Conservation (phyloP, 768 basidiomycete genomes). For the Suillus tomentosus region DNA sequence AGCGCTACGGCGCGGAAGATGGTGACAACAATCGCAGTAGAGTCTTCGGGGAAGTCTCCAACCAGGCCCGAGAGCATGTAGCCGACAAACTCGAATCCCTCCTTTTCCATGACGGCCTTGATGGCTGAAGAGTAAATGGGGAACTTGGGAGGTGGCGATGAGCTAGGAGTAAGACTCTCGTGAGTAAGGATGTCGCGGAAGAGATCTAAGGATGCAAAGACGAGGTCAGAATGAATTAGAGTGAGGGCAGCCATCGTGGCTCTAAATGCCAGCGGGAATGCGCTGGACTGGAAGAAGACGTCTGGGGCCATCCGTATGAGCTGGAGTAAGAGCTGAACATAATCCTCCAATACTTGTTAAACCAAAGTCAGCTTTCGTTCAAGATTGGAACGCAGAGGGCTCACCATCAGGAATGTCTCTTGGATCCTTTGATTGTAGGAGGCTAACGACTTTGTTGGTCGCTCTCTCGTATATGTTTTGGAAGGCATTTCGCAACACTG, state of each 20-base stretch:
- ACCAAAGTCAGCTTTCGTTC: slow-evolving; percentile 9
- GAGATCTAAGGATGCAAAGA: slow-evolving; percentile 81
- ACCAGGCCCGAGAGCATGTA: slow-evolving; percentile 78
- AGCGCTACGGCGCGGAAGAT: slow-evolving; percentile 72
- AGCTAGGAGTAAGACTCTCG: slow-evolving; percentile 58
- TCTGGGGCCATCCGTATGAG: slow-evolving; percentile 70
- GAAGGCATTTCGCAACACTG: slow-evolving; percentile 57
- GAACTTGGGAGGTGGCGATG: slow-evolving; percentile 58
- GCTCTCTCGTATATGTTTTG: slow-evolving; percentile 71
- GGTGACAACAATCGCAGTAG: slow-evolving; percentile 67
- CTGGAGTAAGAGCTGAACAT: slow-evolving; percentile 76
- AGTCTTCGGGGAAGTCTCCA: slow-evolving; percentile 88
- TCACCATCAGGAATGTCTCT: slow-evolving; percentile 86
- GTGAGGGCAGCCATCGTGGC: slow-evolving; percentile 78
- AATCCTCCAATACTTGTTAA: slow-evolving; percentile 87
- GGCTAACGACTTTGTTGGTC: slow-evolving; percentile 65
- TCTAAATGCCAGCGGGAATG: slow-evolving; percentile 77
- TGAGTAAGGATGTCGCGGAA: slow-evolving; percentile 76
- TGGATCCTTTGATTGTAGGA: slow-evolving; percentile 70
- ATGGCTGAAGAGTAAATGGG: slow-evolving; percentile 65
- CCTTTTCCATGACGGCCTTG: slow-evolving; percentile 59
- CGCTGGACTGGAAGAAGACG: slow-evolving; percentile 74
- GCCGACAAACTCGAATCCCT: slow-evolving; percentile 71
- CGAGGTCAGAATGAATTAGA: slow-evolving; percentile 78
- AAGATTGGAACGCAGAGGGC: slow-evolving; percentile 27